These are phyloP conservation scores for Hansenula sp. DNA, from an alignment of 1,139 yeast genomes.

Conservation along the genomic window DNA sequence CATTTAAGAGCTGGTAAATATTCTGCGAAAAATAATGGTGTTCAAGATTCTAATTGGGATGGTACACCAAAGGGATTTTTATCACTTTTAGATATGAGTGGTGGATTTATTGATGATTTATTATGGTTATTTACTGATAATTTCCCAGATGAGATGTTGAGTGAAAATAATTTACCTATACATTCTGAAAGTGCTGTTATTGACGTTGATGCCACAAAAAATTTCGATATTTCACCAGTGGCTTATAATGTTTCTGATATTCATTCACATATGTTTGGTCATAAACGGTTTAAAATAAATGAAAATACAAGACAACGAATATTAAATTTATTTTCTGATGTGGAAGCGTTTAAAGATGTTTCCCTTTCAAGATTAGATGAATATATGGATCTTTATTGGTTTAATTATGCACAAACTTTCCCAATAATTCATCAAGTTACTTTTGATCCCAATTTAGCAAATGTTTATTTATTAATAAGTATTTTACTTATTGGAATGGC, in stretches of 20 bases:
- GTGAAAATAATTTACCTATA: neutral
- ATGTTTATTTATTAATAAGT: neutral
- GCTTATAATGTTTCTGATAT: neutral
- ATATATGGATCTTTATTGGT: constrained; percentile 1
- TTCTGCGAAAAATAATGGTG: neutral
- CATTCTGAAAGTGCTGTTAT: constrained; percentile 1
- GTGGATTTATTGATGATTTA: constrained; percentile 1
- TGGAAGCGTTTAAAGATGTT: neutral
- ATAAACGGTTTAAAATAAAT: neutral
- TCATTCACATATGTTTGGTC: constrained; percentile 1
- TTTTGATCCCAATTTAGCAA: neutral
- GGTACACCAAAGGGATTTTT: neutral
- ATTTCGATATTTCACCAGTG: constrained; percentile 1
- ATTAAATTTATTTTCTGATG: neutral
- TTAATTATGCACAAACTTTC: neutral
- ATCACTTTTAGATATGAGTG: constrained; percentile 1
- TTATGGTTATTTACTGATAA: constrained; percentile 1
- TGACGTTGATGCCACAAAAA: neutral
- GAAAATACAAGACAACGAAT: neutral
- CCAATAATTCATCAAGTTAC: constrained; percentile 1
- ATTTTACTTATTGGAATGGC: constrained; percentile 1
- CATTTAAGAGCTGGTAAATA: neutral
- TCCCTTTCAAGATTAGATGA: constrained; percentile 1
- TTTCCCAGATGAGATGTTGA: neutral
- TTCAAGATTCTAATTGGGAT: neutral